Evolutionary conservation across 2,329 filamentous ascomycete genomes (phyloP), one percentile per base, ranked within the genome.

Genomic region (Ascochyta viciae-villosae): DNA sequence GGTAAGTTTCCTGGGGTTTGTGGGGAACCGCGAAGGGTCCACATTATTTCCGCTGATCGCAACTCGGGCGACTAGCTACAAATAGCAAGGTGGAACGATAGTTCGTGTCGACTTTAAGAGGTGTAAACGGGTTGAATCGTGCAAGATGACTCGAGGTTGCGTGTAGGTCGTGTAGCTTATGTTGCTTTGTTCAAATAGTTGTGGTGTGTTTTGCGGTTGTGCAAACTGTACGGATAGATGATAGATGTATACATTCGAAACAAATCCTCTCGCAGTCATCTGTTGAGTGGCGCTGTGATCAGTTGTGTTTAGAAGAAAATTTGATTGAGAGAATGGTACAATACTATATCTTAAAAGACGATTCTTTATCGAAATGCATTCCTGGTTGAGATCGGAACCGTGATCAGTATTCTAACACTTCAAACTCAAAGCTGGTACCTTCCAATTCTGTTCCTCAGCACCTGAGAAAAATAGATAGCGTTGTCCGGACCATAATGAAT

Each of bases 381-480:
- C 12, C n/a, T 33, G 0, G 3, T 33, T 33, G 3, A 33, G 29
- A 12, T 33, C 6, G 12, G 4, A n/a, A 34, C 12, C n/a, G 13
- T n/a, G 4, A 6, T 34, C 12, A n/a, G 22, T 12, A 1, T 4
- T 7, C 2, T 10, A 40, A 6, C 6, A 16, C 27, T 13, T 16
- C 12, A 16, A 16, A 31, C 19, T n/a, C 29, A 56, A 10, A 56
- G 33, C 33, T 56, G 47, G 22, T 51, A 56, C 34, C 54, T 44
- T n/a, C 58, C 58, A 41, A 58, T 55, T 9, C 58, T 52, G 27
- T 61, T 58, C 13, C 51, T 40, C 29, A 61, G 15, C 9, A 61
- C 48, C 22, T 61, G 58, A 19, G 54, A 56, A 13, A 61, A 61
- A 16, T 61, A 61, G 5, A 61, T 61, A 10, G 48, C 54, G 31